These are phyloP conservation scores for Vinca minor DNA, from an alignment of 257 asterid species.

Conservation along the genomic window DNA sequence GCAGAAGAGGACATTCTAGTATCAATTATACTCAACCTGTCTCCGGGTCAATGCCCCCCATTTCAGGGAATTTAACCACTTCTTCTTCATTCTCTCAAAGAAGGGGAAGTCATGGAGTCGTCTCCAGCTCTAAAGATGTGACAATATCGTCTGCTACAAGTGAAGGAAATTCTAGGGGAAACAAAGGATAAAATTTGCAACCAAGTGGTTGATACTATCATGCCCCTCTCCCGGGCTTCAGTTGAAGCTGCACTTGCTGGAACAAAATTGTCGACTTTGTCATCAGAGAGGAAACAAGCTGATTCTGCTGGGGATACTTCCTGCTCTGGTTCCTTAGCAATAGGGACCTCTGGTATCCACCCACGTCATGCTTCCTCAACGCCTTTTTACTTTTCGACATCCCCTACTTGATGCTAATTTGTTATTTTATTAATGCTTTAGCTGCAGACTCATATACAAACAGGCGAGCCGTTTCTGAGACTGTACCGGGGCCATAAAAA, in stretches of 20 bases:
- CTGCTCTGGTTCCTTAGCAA: constrained; percentile 14
- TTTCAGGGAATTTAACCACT: constrained; percentile 22
- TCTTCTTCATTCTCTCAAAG: constrained; percentile 15
- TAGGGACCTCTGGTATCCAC: constrained; percentile 27
- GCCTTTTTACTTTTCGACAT: neutral
- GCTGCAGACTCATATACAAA: constrained; percentile 10
- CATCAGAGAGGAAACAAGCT: constrained; percentile 22
- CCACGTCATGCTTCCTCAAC: neutral
- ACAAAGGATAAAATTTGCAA: constrained; percentile 11
- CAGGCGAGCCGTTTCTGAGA: constrained; percentile 1
- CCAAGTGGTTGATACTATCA: neutral
- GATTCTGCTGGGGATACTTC: constrained; percentile 24
- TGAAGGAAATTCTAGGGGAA: constrained; percentile 3
- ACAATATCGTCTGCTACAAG: constrained; percentile 10
- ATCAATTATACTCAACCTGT: constrained; percentile 17
- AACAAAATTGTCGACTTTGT: constrained; percentile 17
- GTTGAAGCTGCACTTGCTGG: constrained; percentile 16
- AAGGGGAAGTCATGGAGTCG: constrained; percentile 18
- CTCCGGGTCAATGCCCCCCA: constrained; percentile 11
- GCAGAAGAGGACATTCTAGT: constrained; percentile 40
- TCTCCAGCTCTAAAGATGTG: constrained; percentile 14
- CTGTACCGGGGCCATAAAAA: neutral
- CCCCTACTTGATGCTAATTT: neutral
- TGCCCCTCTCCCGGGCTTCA: constrained; percentile 13
- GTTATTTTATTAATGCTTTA: neutral